Evolutionary conservation across 768 basidiomycete species (phyloP).

Genomic region (Cytidiella melzeri): DNA sequence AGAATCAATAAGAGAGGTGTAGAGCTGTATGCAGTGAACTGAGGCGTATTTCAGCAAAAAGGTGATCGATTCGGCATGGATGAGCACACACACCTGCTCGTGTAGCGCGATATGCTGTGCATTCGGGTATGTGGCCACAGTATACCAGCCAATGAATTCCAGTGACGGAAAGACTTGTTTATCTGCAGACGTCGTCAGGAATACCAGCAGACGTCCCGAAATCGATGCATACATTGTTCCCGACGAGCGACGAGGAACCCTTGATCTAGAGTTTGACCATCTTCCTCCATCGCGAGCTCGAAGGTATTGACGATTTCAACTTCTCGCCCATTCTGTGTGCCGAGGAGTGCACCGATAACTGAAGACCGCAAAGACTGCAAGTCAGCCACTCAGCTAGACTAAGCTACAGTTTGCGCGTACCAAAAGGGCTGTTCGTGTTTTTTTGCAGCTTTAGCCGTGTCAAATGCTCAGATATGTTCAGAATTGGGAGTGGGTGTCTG

Average conservation of each 20-base stretch:
- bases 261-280: constrained; percentile 63
- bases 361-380: constrained; percentile 1
- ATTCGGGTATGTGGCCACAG: constrained; percentile 70
- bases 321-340: constrained; percentile 89
- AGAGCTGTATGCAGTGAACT: constrained; percentile 85
- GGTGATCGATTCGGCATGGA: no score
- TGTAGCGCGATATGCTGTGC: constrained; percentile 76
- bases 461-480: constrained; percentile 95
- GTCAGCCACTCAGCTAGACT: background rate
- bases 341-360: constrained; percentile 93
- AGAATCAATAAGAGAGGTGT: constrained; percentile 83
- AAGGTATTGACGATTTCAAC: constrained; percentile 98
- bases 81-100: constrained; percentile 55
- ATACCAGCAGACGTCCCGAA: background rate
- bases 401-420: constrained; percentile 32
- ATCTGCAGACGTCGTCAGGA: constrained; percentile 42
- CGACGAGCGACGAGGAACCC: constrained; percentile 75
- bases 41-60: no score
- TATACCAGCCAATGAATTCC: constrained; percentile 98
- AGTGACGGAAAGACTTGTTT: constrained; percentile 98
- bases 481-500: constrained; percentile 93
- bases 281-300: constrained; percentile 68
- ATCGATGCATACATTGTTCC: constrained; percentile 73
- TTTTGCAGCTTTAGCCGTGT: constrained; percentile 79
- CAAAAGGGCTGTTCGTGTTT: constrained; percentile 53